Evolutionary conservation across 2,329 filamentous ascomycete genomes (phyloP), one percentile per base, ranked within the genome.

Genomic region (Fusarium sp.): DNA sequence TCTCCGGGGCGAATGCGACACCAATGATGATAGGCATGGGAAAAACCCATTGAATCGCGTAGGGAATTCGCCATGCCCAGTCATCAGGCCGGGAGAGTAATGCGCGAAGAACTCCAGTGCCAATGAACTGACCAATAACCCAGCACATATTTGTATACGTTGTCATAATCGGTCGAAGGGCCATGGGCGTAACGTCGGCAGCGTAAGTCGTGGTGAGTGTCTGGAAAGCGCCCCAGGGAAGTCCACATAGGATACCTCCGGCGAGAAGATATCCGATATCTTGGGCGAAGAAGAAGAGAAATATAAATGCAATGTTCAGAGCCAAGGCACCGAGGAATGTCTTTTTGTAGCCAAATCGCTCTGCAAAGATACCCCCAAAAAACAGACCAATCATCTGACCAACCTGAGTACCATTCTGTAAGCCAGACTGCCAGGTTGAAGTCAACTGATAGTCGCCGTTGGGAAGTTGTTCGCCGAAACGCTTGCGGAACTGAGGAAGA

Each of bases 241-340:
- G 67, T 18, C 78, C 79, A 33, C 81, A 84, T 3, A 87, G 72
- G 45, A 87, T 74, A 58, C 85, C 78, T 8, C 82, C 83, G 6
- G 81, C 78, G 2, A 85, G 73, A 10, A 85, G 76, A 2, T 81
- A 78, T 5, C 77, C 69, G 7, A 83, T 73, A 6, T 75, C 77
- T 4, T 76, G 69, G 3, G 76, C 74, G 40, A 77, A 77, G 66
- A 78, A 78, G 5, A 73, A 69, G 14, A 78, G 71, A 18, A 77
- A 76, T 18, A 78, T 71, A 43, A 77, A 67, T 11, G 59, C 70
- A 0, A 68, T 63, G 5, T 49, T 5, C 77, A 63, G 43, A 86
- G 58, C 5, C 84, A 85, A 11, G 69, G 80, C 33, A 88, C 84
- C 64, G 1, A 31, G 13, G 17, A 90, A 82, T 7, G 86, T 88